Evolutionary conservation across 164 flowering plant genomes (phyloP).

Genomic region (Aristolochia californica): DNA sequence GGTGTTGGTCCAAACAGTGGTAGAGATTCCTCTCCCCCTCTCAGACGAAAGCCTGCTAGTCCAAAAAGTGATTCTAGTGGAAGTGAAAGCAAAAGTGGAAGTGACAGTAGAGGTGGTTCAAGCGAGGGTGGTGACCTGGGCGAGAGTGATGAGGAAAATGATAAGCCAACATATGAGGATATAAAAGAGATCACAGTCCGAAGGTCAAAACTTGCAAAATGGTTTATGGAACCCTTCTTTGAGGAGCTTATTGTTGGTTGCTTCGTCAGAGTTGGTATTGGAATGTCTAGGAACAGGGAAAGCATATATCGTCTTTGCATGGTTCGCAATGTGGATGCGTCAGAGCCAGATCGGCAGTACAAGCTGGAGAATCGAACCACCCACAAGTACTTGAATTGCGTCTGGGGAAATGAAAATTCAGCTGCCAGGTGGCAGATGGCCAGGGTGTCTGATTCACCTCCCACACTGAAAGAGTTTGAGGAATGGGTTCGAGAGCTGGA

Average conservation of each 20-base stretch:
- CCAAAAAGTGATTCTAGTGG: conserved; percentile 56
- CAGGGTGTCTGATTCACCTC: conserved; percentile 74
- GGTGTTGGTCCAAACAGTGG: conserved; percentile 25
- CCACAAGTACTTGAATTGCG: conserved; percentile 69
- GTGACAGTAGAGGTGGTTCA: conserved; percentile 52
- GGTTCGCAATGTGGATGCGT: conserved; percentile 79
- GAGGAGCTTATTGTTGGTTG: conserved; percentile 92
- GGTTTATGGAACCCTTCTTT: conserved; percentile 98
- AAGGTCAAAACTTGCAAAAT: conserved; percentile 80
- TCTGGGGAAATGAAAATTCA: conserved; percentile 74
- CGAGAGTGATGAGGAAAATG: conserved; percentile 73
- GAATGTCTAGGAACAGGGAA: conserved; percentile 55
- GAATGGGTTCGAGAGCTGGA: conserved; percentile 83
- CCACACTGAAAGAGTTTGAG: conserved; percentile 59
- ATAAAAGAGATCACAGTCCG: conserved; percentile 73
- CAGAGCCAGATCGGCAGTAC: conserved; percentile 67
- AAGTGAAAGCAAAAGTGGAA: conserved; percentile 62
- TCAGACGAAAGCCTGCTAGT: conserved; percentile 37
- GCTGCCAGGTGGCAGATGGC: conserved; percentile 99
- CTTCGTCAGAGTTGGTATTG: conserved; percentile 93
- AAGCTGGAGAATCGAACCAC: conserved; percentile 80
- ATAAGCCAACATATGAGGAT: conserved; percentile 51
- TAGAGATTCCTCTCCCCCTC: conserved; percentile 38
- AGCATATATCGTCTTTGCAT: conserved; percentile 69
- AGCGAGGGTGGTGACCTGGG: conserved; percentile 41